Evolutionary conservation across 495 filamentous ascomycete genomes (phyloP), one percentile per base, ranked within the genome.

Genomic region (Margaritispora aquatica): DNA sequence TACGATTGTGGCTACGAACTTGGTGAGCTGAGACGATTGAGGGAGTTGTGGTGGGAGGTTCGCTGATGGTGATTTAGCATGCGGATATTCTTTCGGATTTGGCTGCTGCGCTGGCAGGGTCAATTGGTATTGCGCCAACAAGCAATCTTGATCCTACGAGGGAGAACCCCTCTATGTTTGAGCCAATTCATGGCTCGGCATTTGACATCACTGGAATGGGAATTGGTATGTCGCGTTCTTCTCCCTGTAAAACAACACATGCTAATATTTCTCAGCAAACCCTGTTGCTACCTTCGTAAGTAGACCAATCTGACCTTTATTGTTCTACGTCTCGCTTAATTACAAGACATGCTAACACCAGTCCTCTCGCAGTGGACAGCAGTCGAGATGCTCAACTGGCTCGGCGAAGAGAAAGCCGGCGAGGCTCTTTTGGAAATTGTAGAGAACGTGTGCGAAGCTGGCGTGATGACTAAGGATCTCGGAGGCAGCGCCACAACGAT

Each of bases 81-180:
- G 78, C 77, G 7, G 80, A 83, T 63, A 82, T 82, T 36, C 73
- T 84, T 10, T 81, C 78, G 23, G 80, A 84, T 64, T 65, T 94
- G 71, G 90, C 90, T 10, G 89, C 86, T 62, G 90, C 93, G 22
- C 90, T 93, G 57, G 89, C 90, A 1, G 90, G 90, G 3, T 88
- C 83, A n/a, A 77, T 96, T 67, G 90, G 90, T 13, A 75, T 96
- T 62, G 74, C 93, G 48, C 90, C 90, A 64, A 87, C 82, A 23
- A 86, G 80, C 27, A 83, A 90, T 49, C 88, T 91, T 10, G 90
- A 93, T 74, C 71, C 74, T 3, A 69, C 76, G 3, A 75, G 80
- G 58, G 75, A 72, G 57, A 79, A 84, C 64, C 84, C 84, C 44
- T 84, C 90, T 66, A 90, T 96, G 68, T 96, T 95, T 69, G 90